phyloP scores from a whole-genome alignment of 305 asterid species.

The Vinca major region DNA sequence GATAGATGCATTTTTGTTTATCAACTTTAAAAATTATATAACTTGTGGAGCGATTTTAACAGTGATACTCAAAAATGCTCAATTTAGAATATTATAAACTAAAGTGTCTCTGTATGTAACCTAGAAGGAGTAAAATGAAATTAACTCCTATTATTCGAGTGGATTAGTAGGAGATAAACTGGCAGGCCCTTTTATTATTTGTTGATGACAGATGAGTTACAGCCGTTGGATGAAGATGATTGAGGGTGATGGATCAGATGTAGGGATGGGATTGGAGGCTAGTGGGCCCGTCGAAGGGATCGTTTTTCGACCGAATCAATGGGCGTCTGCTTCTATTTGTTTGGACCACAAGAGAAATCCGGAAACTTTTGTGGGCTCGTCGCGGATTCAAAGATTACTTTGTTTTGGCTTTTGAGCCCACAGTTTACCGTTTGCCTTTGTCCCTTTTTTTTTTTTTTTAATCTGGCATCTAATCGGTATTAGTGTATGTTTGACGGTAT shows the following conservation, averaged over 20 bases:
- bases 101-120: too few species aligned
- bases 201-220: conserved; percentile 15
- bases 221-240: conserved; percentile 21
- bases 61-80: too few species aligned
- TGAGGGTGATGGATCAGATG: background rate
- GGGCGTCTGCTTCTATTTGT: conserved; percentile 3
- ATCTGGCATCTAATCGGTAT: too few species aligned
- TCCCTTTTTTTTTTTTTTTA: too few species aligned
- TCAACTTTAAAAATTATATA: too few species aligned
- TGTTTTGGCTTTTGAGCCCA: background rate
- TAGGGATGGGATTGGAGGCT: conserved; percentile 1
- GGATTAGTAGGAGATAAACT: background rate
- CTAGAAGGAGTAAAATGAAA: conserved; percentile 20
- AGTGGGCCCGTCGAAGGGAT: conserved; percentile 2
- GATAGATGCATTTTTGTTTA: too few species aligned
- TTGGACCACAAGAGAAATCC: background rate
- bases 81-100: too few species aligned
- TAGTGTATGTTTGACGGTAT: too few species aligned
- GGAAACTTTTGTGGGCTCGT: background rate
- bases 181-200: background rate
- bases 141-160: background rate
- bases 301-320: conserved; percentile 8
- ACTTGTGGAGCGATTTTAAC: too few species aligned
- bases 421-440: background rate
- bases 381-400: background rate